These are phyloP conservation scores for Euclidium syriacum DNA, from an alignment of 345 rosid species.

Conservation along the genomic window DNA sequence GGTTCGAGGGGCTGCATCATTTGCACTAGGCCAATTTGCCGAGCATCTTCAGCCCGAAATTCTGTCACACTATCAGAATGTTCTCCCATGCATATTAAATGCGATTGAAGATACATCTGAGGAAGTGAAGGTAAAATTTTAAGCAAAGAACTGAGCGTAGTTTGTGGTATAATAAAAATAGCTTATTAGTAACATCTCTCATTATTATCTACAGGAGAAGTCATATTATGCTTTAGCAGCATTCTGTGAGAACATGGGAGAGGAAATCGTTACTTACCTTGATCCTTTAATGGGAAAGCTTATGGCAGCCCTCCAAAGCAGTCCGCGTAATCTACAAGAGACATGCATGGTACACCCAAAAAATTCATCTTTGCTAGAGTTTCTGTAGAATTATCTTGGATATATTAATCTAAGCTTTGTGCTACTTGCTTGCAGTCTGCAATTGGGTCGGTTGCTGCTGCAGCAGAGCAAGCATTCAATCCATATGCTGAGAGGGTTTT, in stretches of 20 bases:
- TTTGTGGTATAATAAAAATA: not conserved
- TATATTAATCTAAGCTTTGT: not conserved
- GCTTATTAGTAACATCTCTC: not conserved
- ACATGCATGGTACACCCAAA: slow-evolving; percentile 84
- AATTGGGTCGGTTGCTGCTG: slow-evolving; percentile 96
- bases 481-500: slow-evolving; percentile 94
- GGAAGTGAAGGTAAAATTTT: slow-evolving; percentile 80
- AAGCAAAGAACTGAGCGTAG: not conserved
- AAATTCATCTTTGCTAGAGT: slow-evolving; percentile 1
- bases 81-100: slow-evolving; percentile 87
- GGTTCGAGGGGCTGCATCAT: slow-evolving; percentile 99
- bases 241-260: slow-evolving; percentile 98
- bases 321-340: slow-evolving; percentile 92
- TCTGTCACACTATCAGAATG: slow-evolving; percentile 65
- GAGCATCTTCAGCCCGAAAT: slow-evolving; percentile 99
- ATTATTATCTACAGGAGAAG: slow-evolving; percentile 58
- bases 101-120: slow-evolving; percentile 93
- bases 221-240: slow-evolving; percentile 98
- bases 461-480: slow-evolving; percentile 94
- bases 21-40: slow-evolving; percentile 96
- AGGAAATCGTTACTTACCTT: slow-evolving; percentile 85
- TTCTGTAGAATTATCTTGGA: not conserved
- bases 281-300: slow-evolving; percentile 92
- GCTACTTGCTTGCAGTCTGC: slow-evolving; percentile 69
- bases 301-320: slow-evolving; percentile 70